Conservation (phyloP, 2,329 filamentous ascomycete genomes). For the Didymella lethalis region DNA sequence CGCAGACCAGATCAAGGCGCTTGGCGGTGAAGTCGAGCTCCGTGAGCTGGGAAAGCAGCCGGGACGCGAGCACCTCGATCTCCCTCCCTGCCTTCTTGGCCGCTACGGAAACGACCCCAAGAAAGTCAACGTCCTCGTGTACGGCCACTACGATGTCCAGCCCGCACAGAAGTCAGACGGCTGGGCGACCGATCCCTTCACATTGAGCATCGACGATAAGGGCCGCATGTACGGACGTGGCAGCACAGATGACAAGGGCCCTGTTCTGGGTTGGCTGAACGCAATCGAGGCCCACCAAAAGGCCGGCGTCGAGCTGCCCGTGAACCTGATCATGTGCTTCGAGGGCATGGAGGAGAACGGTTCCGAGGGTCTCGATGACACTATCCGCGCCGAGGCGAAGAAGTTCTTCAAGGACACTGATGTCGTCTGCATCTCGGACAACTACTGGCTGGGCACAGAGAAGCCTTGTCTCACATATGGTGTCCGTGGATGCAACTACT, state of each 20-base stretch:
- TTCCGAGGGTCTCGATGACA: slow-evolving; percentile 93
- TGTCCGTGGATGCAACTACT: slow-evolving; percentile 97
- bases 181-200: slow-evolving; percentile 95
- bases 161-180: slow-evolving; percentile 92
- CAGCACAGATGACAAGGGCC: slow-evolving; percentile 96
- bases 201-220: slow-evolving; percentile 84
- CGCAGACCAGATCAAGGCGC: slow-evolving; percentile 77
- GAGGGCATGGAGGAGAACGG: slow-evolving; percentile 99
- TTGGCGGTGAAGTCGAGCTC: slow-evolving; percentile 88
- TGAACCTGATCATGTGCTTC: slow-evolving; percentile 99
- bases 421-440: slow-evolving; percentile 97
- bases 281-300: slow-evolving; percentile 98
- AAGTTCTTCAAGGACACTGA: slow-evolving; percentile 95
- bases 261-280: slow-evolving; percentile 96
- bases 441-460: slow-evolving; percentile 99
- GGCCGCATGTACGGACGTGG: slow-evolving; percentile 96
- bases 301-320: slow-evolving; percentile 90
- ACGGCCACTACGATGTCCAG: slow-evolving; percentile 99
- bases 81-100: slow-evolving; percentile 90
- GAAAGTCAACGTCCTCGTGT: slow-evolving; percentile 95
- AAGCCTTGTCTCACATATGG: slow-evolving; percentile 98
- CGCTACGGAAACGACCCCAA: slow-evolving; percentile 91
- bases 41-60: slow-evolving; percentile 90
- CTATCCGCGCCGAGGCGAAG: slow-evolving; percentile 90
- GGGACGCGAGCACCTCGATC: slow-evolving; percentile 85